Evolutionary conservation across 2,329 filamentous ascomycete species (phyloP), one percentile per base, ranked within the genome.

Genomic region (Xylariaceae sp.): DNA sequence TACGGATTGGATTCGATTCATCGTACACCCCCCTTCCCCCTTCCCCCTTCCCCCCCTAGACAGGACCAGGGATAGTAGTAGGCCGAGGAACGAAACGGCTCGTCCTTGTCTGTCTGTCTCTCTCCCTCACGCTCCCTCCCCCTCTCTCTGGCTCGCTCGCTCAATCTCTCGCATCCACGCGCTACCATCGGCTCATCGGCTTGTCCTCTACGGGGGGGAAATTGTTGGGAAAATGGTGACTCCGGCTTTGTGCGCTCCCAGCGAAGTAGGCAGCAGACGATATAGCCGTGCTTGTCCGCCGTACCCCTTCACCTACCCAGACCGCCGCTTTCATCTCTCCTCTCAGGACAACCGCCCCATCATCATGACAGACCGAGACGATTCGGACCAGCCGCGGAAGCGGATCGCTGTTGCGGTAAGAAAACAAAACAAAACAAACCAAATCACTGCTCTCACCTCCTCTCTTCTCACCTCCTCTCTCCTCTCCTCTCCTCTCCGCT

Each of bases 381-480:
- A 76, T 5, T 67, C 73, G 1, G 74, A 79, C 8, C 73, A 75
- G 9, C 76, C 79, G 56, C 72, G 80, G 47, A 83, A 83, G 71
- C 74, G 80, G 39, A 83, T 83, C 61, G 76, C 80, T 30, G 79
- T 84, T 57, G 80, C 80, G 55, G 80, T 84, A 72, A 72, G 80
- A 71, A n/a, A 54, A 45, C 34, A 48, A 48, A 26, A 26, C 34
- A 6, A 72, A 72, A 80, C 71, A n/a, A 54, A 45, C 34, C 40
- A 48, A 26, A 26, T 35, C 4, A 29, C 32, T 27, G 4, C n/a
- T 9, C 29, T 6, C 11, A 51, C 30, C 56, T 51, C 50, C 51
- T 49, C 50, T 49, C 52, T 45, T 50, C 37, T 37, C n/a, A 43
- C 31, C 26, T 32, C 39, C n/a, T 48, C 8, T 26, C 47, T 49